A percentile compares a stretch with the other conserved stretches of the same genome.
phyloP scores from a whole-genome alignment of 495 filamentous ascomycete genomes.

The Penicillium lividum region DNA sequence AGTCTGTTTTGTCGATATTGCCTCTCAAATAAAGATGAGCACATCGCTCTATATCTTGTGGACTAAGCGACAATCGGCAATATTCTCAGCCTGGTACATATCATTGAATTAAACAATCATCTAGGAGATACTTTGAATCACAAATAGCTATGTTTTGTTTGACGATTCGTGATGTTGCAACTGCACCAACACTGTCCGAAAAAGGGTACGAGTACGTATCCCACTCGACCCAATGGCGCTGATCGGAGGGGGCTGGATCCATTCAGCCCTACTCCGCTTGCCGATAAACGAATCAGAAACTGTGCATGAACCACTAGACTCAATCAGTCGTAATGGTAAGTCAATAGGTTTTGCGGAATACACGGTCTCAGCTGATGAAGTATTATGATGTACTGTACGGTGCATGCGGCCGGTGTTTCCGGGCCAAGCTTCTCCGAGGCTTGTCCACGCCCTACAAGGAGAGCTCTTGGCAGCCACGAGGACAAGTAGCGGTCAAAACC shows the following conservation, averaged over 20 bases:
- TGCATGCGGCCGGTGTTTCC: slow-evolving; percentile 10
- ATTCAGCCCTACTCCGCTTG: slow-evolving; percentile 28
- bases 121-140: not conserved
- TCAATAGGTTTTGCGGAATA: slow-evolving; percentile 5
- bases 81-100: not conserved
- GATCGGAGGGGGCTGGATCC: slow-evolving; percentile 22
- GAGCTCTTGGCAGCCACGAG: slow-evolving; percentile 18
- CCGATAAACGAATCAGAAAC: slow-evolving; percentile 11
- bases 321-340: slow-evolving; percentile 3
- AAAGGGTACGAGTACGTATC: slow-evolving; percentile 18
- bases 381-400: slow-evolving; percentile 5
- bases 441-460: slow-evolving; percentile 31
- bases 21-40: not conserved
- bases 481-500: slow-evolving; percentile 23
- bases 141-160: no score
- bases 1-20: not conserved
- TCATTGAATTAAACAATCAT: not conserved
- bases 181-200: slow-evolving; percentile 2
- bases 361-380: slow-evolving; percentile 10
- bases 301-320: slow-evolving; percentile 4
- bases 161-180: not conserved
- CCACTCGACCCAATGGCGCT: slow-evolving; percentile 20
- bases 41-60: not conserved
- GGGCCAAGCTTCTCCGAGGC: slow-evolving; percentile 38
- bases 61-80: not conserved